Base-by-base conservation (phyloP, 177 flowering plant species). In the Vitis hybrid region DNA sequence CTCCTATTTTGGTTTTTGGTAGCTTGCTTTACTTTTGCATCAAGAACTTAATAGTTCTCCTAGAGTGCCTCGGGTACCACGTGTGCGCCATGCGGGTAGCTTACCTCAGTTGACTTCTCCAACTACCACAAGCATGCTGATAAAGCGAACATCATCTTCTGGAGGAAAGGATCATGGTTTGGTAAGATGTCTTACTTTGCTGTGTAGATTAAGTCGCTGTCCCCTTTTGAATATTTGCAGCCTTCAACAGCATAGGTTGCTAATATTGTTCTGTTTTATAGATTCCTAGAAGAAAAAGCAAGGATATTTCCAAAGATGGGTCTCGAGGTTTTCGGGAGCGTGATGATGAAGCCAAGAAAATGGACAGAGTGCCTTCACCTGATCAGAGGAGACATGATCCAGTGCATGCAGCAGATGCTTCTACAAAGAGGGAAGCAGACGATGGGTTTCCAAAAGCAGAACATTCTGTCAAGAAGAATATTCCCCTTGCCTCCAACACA, bases 31-130 rank as follows among this genome's bases (percentile, higher is more conserved):
- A 57, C 86, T 90, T 66, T 80, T 96, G 73, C 99, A 96, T 83
- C 98, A 94, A 77, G 90, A 96, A 82, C 94, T 96, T 52, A 96
- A 96, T 75, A 96, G 99, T 76, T 94, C 98, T 74, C 97, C 97
- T 60, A 83, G 99, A 83, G 98, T 96, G 67, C 97, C 98, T 64
- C 85, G 99, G 66, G 97, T 96, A 62, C 96, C 99, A 65, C 97
- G 99, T 20, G 76, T 89, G 75, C 95, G 97, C 20, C 89, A 96
- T 45, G 80, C 89, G n/a, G 89, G 92, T 60, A 86, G 89, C 79
- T 79, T 87, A 50, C 90, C 94, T 55, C 99, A 88, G 79, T 59
- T 87, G 71, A 80, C 88, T 67, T 83, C 94, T 74, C 80, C 91
- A 62, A 70, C 90, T 70, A 80, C 88, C 55, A 71, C 91, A 50